These are phyloP conservation scores for Wickerhamiella domercqiae DNA, from an alignment of 805 yeast genomes.

Conservation along the genomic window DNA sequence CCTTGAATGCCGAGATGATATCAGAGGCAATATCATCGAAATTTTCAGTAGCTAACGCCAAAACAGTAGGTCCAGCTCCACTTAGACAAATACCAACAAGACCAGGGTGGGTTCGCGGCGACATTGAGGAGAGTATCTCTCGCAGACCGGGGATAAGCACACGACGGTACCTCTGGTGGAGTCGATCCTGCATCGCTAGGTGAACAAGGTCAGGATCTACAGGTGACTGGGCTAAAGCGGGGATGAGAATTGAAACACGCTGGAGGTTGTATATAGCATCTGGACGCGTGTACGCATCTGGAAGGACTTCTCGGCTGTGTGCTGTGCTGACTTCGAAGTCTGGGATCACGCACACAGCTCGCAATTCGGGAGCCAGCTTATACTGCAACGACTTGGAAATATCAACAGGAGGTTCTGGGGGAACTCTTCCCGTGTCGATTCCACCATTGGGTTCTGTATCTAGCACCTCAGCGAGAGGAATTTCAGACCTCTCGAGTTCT, in stretches of 20 bases:
- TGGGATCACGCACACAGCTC: slow-evolving; percentile 85
- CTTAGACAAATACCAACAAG: slow-evolving; percentile 85
- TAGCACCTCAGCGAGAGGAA: slow-evolving; percentile 71
- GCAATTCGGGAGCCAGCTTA: slow-evolving; percentile 64
- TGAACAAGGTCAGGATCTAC: slow-evolving; percentile 74
- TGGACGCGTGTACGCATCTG: slow-evolving; percentile 55
- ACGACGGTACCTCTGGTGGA: slow-evolving; percentile 95
- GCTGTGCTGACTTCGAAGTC: slow-evolving; percentile 91
- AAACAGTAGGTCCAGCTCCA: slow-evolving; percentile 96
- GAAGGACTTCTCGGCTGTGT: slow-evolving; percentile 77
- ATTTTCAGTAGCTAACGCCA: slow-evolving; percentile 82
- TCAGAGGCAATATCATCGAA: slow-evolving; percentile 70
- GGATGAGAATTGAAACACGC: slow-evolving; percentile 80
- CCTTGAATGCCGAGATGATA: slow-evolving; percentile 52
- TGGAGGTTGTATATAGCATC: slow-evolving; percentile 90
- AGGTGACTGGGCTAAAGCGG: slow-evolving; percentile 73
- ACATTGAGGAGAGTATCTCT: slow-evolving; percentile 61
- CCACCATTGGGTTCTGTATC: slow-evolving; percentile 48
- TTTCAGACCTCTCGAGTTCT: slow-evolving; percentile 61
- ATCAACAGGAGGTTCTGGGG: slow-evolving; percentile 69
- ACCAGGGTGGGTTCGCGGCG: slow-evolving; percentile 72
- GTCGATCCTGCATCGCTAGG: slow-evolving; percentile 90
- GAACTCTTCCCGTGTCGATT: slow-evolving; percentile 47
- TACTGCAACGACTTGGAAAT: slow-evolving; percentile 84
- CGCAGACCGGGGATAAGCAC: slow-evolving; percentile 81